Evolutionary conservation across 352 stramenopile genomes (phyloP).

Genomic region (Lagenidium giganteum): DNA sequence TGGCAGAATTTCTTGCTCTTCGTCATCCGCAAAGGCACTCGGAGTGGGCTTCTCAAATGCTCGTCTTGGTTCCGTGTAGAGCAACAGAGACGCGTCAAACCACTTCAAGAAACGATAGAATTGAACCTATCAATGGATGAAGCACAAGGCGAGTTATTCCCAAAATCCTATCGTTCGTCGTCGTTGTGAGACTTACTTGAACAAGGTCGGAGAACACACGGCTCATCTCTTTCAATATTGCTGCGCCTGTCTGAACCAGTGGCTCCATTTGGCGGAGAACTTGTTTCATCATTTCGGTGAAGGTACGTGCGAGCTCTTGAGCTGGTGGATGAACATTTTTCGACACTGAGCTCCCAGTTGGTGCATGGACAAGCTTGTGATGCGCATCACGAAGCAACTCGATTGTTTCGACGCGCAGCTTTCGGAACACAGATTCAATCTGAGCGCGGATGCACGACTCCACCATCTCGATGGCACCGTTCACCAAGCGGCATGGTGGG

Average conservation of each 20-base stretch:
- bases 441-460: constrained; percentile 54
- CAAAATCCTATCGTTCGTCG: no score
- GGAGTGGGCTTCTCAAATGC: no score
- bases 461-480: constrained; percentile 30
- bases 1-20: constrained; percentile 20
- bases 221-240: constrained; percentile 48
- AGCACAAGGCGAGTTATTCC: no score
- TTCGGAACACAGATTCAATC: constrained; percentile 50
- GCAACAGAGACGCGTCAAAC: constrained; percentile 42
- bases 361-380: constrained; percentile 27
- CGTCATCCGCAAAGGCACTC: no score
- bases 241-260: constrained; percentile 47
- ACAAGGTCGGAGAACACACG: constrained; percentile 56
- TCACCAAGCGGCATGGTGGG: constrained; percentile 29
- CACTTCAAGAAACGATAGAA: constrained; percentile 67
- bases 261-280: constrained; percentile 65
- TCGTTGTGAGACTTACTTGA: no score
- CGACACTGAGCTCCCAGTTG: constrained; percentile 20
- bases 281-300: constrained; percentile 56
- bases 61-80: constrained; percentile 52
- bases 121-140: no score
- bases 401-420: constrained; percentile 35
- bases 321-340: constrained; percentile 37
- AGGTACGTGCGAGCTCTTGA: constrained; percentile 25
- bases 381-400: constrained; percentile 36